Conservation (phyloP, 345 rosid genomes). For the Citrus maxima region DNA sequence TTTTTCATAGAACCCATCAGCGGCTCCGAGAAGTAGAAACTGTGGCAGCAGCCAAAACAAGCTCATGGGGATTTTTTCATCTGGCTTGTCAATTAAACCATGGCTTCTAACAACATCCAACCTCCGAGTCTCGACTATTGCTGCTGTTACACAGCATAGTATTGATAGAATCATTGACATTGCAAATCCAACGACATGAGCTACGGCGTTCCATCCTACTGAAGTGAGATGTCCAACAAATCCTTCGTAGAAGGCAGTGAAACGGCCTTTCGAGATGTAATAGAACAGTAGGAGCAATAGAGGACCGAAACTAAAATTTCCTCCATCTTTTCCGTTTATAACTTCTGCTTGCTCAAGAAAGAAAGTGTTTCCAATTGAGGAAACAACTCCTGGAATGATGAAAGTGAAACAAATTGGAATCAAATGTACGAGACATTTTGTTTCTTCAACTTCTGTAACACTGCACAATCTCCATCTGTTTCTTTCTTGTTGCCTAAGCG, state of each 20-base stretch:
- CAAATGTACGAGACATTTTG: slow-evolving; percentile 22
- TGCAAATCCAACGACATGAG: slow-evolving; percentile 28
- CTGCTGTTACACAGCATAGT: slow-evolving; percentile 33
- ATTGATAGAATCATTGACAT: slow-evolving; percentile 32
- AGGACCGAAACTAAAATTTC: slow-evolving; percentile 25
- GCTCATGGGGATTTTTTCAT: slow-evolving; percentile 29
- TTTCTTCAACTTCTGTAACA: slow-evolving; percentile 43
- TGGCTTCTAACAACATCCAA: slow-evolving; percentile 15
- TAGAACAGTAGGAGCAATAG: slow-evolving; percentile 28
- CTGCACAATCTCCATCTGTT: slow-evolving; percentile 42
- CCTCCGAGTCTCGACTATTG: slow-evolving; percentile 33
- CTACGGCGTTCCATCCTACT: neutral
- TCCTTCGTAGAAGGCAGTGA: neutral
- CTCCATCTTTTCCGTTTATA: slow-evolving; percentile 1
- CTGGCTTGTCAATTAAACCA: slow-evolving; percentile 12
- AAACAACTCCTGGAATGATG: slow-evolving; percentile 28
- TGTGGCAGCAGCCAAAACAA: slow-evolving; percentile 41
- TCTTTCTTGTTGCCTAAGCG: slow-evolving; percentile 22
- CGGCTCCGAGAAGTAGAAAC: slow-evolving; percentile 28
- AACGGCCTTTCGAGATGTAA: slow-evolving; percentile 3
- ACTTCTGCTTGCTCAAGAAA: slow-evolving; percentile 36
- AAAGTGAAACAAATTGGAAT: slow-evolving; percentile 29
- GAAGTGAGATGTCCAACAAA: neutral
- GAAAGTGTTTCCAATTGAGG: slow-evolving; percentile 33
- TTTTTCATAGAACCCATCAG: slow-evolving; percentile 28